Base-by-base conservation (phyloP, 345 rosid genomes). In the Mallotus nudiflorus region DNA sequence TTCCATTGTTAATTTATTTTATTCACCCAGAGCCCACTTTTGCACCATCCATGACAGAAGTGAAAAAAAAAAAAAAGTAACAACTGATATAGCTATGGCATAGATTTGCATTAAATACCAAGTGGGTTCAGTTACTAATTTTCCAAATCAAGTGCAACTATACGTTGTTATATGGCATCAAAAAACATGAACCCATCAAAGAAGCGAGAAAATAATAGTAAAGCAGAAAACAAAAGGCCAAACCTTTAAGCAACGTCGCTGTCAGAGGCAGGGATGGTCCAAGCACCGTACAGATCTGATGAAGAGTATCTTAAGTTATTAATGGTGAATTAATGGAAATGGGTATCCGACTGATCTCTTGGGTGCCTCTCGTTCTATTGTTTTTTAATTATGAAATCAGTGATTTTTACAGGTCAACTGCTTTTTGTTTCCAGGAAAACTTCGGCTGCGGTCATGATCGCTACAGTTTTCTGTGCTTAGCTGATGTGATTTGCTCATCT, bases 201-300 rank as follows among this genome's bases (percentile, higher is more conserved):
- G n/a, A n/a, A n/a, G n/a, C n/a, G n/a, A n/a, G n/a, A n/a, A 57
- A 57, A 57, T 9, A 19, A 61, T 11, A 0, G 27, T 37, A 61
- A 29, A 3, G 37, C 11, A 9, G 22, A 10, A 62, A 42, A 62
- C n/a, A 2, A n/a, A 39, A 54, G 39, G 62, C 71, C 8, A 39
- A 39, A 50, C 62, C 54, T 42, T 11, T 15, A 45, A 37, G 62
- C 39, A 40, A 42, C 28, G 66, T 40, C 66, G 66, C 31, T 20
- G 39, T 27, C 33, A 33, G 6, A 33, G 37, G 3, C 6, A 27
- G 62, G 39, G 48, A 5, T 11, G 31, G 33, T 37, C 31, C 45
- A 28, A 66, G 58, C 19, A 6, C 0, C 14, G 3, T 0, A 42
- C 31, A 28, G 62, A 67, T 67, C 62, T 25, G 24, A 39, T 39